A percentile compares a stretch with the other conserved stretches of the same genome.
Conservation (phyloP, 1,284 basidiomycete genomes). For the Malassezia yamatoensis region DNA sequence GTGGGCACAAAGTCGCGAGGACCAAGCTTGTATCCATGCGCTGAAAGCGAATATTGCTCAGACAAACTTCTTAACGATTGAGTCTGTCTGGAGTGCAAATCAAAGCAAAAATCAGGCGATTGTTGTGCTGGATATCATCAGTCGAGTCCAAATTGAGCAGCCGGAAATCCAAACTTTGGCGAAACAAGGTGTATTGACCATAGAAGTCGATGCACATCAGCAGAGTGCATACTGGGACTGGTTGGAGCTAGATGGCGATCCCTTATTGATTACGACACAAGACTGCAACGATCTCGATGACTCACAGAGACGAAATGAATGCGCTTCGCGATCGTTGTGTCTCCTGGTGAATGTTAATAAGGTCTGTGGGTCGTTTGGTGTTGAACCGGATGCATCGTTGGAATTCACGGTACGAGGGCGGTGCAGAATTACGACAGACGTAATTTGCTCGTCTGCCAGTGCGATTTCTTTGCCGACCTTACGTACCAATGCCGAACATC, state of each 20-base stretch:
- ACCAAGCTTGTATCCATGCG: not conserved
- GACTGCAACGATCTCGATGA: no score
- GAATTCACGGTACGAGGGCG: conserved; percentile 1
- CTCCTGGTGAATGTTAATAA: not conserved
- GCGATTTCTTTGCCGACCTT: not conserved
- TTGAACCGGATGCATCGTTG: not conserved
- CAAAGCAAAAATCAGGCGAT: not conserved
- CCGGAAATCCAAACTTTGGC: not conserved
- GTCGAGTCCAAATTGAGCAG: not conserved
- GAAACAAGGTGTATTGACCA: not conserved
- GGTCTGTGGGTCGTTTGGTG: conserved; percentile 10
- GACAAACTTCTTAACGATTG: not conserved
- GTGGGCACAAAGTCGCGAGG: not conserved
- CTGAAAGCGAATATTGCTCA: not conserved
- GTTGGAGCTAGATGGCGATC: not conserved
- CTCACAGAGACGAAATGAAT: no score
- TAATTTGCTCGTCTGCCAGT: not conserved
- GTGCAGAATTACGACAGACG: not conserved
- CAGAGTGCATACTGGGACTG: not conserved
- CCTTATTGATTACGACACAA: not conserved
- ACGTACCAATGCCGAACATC: not conserved
- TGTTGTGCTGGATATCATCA: not conserved
- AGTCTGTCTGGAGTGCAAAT: not conserved
- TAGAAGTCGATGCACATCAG: not conserved
- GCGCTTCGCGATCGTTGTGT: not conserved